These are phyloP conservation scores for Obelidium mucronatum DNA, from an alignment of 192 early-diverging fungal genomes.

Conservation along the genomic window DNA sequence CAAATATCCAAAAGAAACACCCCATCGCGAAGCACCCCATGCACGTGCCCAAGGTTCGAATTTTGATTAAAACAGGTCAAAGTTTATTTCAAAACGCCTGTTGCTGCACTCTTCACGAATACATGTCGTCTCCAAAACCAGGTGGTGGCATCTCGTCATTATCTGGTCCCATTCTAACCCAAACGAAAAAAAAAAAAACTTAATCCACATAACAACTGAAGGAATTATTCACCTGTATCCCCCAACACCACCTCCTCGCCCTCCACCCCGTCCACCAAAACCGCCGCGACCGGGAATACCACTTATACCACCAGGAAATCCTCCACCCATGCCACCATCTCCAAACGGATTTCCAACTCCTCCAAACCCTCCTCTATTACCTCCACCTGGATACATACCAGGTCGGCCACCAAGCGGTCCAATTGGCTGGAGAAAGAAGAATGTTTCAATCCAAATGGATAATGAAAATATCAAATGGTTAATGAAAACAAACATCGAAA, in stretches of 20 bases:
- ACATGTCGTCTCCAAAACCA: constrained; percentile 45
- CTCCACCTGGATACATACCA: constrained; percentile 39
- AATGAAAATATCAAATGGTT: neutral
- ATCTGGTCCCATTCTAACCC: constrained; percentile 70
- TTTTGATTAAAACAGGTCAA: no score
- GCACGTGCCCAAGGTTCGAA: no score
- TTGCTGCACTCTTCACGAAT: no score
- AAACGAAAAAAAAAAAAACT: constrained; percentile 20
- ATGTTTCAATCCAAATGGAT: no score
- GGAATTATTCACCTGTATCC: constrained; percentile 34
- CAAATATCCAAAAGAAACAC: no score
- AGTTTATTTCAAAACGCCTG: no score
- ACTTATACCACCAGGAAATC: constrained; percentile 11
- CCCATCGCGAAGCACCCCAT: no score
- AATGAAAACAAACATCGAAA: constrained; percentile 69
- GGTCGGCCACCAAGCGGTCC: constrained; percentile 73
- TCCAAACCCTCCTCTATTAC: constrained; percentile 40
- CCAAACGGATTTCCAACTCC: constrained; percentile 56
- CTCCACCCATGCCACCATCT: constrained; percentile 28
- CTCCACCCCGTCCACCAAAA: constrained; percentile 26
- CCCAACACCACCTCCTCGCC: constrained; percentile 47
- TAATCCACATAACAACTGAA: no score
- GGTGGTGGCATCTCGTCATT: constrained; percentile 79
- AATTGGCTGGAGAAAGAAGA: constrained; percentile 65
- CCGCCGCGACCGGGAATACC: constrained; percentile 9